Evolutionary conservation across 495 filamentous ascomycete species (phyloP).

Genomic region (Lichenothelia convexa): DNA sequence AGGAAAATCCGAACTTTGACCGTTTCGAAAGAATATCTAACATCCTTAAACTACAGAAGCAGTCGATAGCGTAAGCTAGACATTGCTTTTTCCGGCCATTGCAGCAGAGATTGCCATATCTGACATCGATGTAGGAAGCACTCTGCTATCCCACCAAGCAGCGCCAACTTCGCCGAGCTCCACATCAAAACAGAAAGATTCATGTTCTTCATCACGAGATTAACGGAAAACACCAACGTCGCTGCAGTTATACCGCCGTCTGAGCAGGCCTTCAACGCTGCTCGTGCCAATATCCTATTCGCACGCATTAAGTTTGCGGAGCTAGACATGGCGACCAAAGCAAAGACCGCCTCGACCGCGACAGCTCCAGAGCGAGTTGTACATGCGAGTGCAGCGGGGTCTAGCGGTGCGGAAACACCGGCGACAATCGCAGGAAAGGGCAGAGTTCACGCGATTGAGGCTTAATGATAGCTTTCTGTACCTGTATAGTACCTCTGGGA

Average conservation of each 20-base stretch:
- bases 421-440: too few relatives aligned
- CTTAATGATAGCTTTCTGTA: too few relatives aligned
- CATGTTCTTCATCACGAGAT: conserved; percentile 76
- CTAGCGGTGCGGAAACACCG: too few relatives aligned
- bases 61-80: conserved; percentile 38
- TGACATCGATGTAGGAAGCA: conserved; percentile 18
- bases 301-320: conserved; percentile 60
- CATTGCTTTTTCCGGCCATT: conserved; percentile 6
- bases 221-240: conserved; percentile 94
- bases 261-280: conserved; percentile 72
- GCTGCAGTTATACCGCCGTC: conserved; percentile 77
- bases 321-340: conserved; percentile 18
- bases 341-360: conserved; percentile 8
- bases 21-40: conserved; percentile 88
- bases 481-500: too few relatives aligned
- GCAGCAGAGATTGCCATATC: conserved; percentile 27
- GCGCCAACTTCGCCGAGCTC: conserved; percentile 44
- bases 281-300: conserved; percentile 71
- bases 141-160: conserved; percentile 18
- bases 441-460: too few relatives aligned
- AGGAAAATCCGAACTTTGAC: conserved; percentile 70
- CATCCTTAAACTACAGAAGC: conserved; percentile 95
- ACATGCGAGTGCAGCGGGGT: too few relatives aligned
- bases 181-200: conserved; percentile 55
- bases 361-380: too few relatives aligned